Conservation (phyloP, 306 rosid species). For the Cucumis hystrix region DNA sequence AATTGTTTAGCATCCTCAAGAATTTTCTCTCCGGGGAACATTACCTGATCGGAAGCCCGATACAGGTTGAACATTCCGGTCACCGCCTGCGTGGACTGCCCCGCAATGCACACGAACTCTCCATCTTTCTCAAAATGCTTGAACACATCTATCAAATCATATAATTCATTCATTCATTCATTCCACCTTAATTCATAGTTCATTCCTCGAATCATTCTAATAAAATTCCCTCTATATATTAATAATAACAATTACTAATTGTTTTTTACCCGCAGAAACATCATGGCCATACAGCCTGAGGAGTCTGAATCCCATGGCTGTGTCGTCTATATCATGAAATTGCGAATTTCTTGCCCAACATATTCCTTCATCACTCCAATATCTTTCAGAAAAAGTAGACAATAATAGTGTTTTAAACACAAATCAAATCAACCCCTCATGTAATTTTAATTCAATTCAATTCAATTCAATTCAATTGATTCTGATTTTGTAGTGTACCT, state of each 20-base stretch:
- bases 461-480: no score
- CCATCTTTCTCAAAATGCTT: slow-evolving; percentile 54
- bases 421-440: no score
- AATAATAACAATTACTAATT: no score
- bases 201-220: no score
- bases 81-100: slow-evolving; percentile 66
- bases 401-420: no score
- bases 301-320: slow-evolving; percentile 79
- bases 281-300: slow-evolving; percentile 49
- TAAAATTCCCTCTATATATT: no score
- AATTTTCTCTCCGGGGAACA: slow-evolving; percentile 58
- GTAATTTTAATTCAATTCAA: no score
- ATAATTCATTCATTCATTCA: no score
- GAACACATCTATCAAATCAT: slow-evolving; percentile 39
- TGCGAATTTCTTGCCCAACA: slow-evolving; percentile 75
- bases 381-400: slow-evolving; percentile 16
- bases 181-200: no score
- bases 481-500: slow-evolving; percentile 20
- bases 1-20: slow-evolving; percentile 52
- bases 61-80: slow-evolving; percentile 72
- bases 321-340: slow-evolving; percentile 73
- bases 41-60: slow-evolving; percentile 46
- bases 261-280: slow-evolving; percentile 42
- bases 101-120: slow-evolving; percentile 62
- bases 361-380: slow-evolving; percentile 69